Conservation (phyloP, 257 asterid species). For the Henckelia pumila region DNA sequence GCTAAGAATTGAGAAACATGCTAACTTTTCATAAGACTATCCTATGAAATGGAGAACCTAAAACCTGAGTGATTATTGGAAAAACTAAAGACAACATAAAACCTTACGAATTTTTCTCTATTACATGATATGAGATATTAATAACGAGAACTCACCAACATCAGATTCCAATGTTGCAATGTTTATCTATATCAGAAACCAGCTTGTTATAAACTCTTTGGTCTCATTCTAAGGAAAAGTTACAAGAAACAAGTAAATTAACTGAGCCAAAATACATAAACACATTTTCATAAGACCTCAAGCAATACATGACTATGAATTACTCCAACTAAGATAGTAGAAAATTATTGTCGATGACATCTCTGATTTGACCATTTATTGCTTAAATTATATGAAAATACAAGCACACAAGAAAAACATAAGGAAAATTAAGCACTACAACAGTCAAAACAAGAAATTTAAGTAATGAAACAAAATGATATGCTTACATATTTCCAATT, state of each 20-base stretch:
- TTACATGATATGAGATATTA: not conserved
- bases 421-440: too few relatives aligned
- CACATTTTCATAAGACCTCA: not conserved
- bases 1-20: not conserved
- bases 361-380: not conserved
- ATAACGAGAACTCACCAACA: slow-evolving; percentile 29
- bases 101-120: not conserved
- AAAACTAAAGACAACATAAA: not conserved
- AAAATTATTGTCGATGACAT: not conserved
- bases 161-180: slow-evolving; percentile 46
- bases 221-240: slow-evolving; percentile 27
- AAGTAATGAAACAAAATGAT: slow-evolving; percentile 4
- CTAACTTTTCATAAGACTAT: not conserved
- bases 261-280: not conserved
- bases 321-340: not conserved
- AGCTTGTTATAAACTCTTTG: slow-evolving; percentile 51
- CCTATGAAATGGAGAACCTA: not conserved
- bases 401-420: not conserved
- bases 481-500: slow-evolving; percentile 99
- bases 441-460: too few relatives aligned
- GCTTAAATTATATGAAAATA: too few relatives aligned
- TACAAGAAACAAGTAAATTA: not conserved
- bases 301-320: not conserved
- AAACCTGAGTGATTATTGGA: not conserved
- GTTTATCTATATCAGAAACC: slow-evolving; percentile 48